Conservation (phyloP, 495 filamentous ascomycete genomes). For the Xylaria acuta region DNA sequence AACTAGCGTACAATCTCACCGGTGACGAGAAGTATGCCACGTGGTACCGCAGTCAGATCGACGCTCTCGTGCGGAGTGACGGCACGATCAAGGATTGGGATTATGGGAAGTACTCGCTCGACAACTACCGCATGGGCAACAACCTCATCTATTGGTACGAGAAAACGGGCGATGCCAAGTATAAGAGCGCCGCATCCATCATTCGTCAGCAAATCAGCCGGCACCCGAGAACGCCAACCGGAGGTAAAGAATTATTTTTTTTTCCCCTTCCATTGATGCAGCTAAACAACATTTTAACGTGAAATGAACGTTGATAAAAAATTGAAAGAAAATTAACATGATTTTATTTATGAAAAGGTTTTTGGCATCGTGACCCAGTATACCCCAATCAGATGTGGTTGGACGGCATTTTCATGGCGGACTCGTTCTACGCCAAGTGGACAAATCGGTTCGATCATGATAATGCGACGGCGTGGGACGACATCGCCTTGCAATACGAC, state of each 20-base stretch:
- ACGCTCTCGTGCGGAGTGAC: constrained; percentile 44
- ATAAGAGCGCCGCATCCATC: constrained; percentile 49
- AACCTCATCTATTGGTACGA: constrained; percentile 55
- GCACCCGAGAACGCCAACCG: constrained; percentile 54
- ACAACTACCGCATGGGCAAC: constrained; percentile 58
- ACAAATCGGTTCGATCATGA: constrained; percentile 48
- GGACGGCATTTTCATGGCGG: constrained; percentile 61
- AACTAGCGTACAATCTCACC: constrained; percentile 45
- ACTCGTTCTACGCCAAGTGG: constrained; percentile 58
- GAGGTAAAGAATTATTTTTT: too few species aligned
- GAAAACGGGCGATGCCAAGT: constrained; percentile 42
- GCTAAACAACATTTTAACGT: too few species aligned
- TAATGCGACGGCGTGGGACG: constrained; percentile 47
- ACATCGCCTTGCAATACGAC: constrained; percentile 60
- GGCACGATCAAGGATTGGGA: constrained; percentile 50
- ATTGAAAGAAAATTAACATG: too few species aligned
- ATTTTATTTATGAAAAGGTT: too few species aligned
- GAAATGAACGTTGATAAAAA: too few species aligned
- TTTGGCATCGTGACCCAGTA: constrained; percentile 58
- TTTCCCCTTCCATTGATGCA: too few species aligned
- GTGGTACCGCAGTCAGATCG: constrained; percentile 46
- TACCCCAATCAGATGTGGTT: constrained; percentile 66
- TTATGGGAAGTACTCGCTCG: constrained; percentile 52
- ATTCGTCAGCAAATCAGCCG: constrained; percentile 54
- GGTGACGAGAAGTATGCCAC: constrained; percentile 40